Conservation (phyloP, 78 protist genomes). For the Planoprotostelium fungivorum region DNA sequence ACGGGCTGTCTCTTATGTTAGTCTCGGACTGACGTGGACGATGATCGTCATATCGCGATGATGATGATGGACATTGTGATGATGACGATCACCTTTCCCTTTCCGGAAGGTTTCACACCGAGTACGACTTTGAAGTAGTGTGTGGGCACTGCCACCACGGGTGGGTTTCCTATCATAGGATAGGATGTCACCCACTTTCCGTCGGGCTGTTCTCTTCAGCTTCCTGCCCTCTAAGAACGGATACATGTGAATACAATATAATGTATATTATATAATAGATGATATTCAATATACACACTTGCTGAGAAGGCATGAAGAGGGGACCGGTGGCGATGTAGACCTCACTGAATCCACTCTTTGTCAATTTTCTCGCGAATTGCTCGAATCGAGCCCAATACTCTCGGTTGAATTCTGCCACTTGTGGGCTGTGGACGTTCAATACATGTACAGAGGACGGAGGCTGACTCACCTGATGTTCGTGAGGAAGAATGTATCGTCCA, state of each 20-base stretch:
- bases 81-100: not conserved
- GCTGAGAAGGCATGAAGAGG: conserved; percentile 6
- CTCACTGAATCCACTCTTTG: not conserved
- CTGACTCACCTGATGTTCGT: conserved; percentile 7
- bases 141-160: conserved; percentile 14
- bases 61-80: no score
- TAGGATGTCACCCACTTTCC: conserved; percentile 4
- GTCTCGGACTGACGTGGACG: no score
- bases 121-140: conserved; percentile 20
- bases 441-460: not conserved
- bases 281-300: not conserved
- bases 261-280: no score
- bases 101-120: not conserved
- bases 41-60: no score
- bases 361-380: not conserved
- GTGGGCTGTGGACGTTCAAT: not conserved
- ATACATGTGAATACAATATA: no score
- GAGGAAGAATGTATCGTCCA: conserved; percentile 19
- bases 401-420: conserved; percentile 21
- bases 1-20: no score
- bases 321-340: conserved; percentile 15
- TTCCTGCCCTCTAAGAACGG: not conserved
- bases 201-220: not conserved
- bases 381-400: conserved; percentile 16
- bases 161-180: conserved; percentile 18